Base-by-base conservation (phyloP, 768 basidiomycete genomes). In the Heimioporus sp. region DNA sequence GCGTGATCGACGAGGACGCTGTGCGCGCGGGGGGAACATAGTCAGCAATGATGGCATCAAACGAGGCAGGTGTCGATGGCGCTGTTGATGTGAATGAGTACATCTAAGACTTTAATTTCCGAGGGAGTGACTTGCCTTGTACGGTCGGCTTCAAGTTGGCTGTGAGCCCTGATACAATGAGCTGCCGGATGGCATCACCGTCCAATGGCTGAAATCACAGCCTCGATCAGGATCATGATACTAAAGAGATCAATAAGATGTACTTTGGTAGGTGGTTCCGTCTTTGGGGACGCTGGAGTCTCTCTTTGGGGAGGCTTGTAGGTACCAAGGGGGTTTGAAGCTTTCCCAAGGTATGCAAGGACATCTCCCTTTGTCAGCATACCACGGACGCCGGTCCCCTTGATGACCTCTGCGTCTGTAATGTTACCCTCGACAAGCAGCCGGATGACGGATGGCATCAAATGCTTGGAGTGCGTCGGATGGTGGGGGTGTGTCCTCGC, bases 301-400 rank as follows among this genome's bases (percentile, higher is more conserved):
- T 67, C 61, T 41, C 61, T 60, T 39, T 60, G 58, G 13, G 72
- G 57, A 57, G 76, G 76, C 65, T 85, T 86, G 71, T 77, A 90
- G 3, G 89, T 88, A 35, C 92, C 92, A 17, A 78, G 74, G 1
- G 92, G 90, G 34, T 78, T 76, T 11, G 85, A 85, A 17, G 93
- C 89, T 69, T 86, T 85, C 17, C 96, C 96, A 6, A 97, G 76
- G 70, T 83, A 85, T 3, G 91, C 74, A 28, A 99, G 78, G 2
- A 98, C 86, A 65, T 99, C 96, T 11, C 97, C 97, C 69, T 98
- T 98, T 43, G 95, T 98, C 54, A 98, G 69, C 87, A 94, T 95
- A 13, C 97, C 96, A 35, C 90, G 80, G 47, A 90, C 76, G 44
- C 96, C 96, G 3, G 93, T 96, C 7, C 90, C 94, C 56, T 86